Conservation (phyloP, 352 stramenopile genomes). For the Pythium guiyangense region DNA sequence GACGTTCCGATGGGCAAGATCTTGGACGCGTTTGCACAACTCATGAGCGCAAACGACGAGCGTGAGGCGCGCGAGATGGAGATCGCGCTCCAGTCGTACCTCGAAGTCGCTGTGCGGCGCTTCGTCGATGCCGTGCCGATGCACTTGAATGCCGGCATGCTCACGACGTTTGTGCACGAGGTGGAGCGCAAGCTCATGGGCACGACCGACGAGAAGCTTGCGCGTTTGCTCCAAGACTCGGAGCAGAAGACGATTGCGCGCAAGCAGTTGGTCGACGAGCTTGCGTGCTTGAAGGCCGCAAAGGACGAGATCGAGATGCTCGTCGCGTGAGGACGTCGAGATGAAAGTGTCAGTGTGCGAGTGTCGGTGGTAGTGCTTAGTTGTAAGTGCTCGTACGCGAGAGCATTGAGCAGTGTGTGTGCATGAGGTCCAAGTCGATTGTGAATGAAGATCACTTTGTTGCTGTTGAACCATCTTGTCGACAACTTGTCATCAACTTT, state of each 20-base stretch:
- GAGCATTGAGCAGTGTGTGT: too few species aligned
- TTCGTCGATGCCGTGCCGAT: conserved; percentile 36
- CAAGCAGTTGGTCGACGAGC: neutral
- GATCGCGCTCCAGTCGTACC: conserved; percentile 26
- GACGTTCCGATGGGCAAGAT: neutral
- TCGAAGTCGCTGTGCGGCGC: conserved; percentile 25
- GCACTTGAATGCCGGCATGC: conserved; percentile 29
- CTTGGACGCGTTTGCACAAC: conserved; percentile 5
- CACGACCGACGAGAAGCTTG: conserved; percentile 28
- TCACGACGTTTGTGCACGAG: conserved; percentile 25
- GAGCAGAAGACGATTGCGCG: neutral
- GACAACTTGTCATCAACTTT: too few species aligned
- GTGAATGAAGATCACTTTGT: too few species aligned
- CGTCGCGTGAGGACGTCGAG: neutral
- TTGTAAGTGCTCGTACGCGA: too few species aligned
- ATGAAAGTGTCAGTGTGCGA: too few species aligned
- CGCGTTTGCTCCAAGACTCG: conserved; percentile 24
- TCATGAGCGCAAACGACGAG: conserved; percentile 18
- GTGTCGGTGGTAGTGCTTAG: neutral
- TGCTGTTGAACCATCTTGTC: too few species aligned
- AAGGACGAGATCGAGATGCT: neutral
- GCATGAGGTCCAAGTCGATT: too few species aligned
- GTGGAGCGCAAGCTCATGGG: conserved; percentile 28
- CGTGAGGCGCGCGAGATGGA: conserved; percentile 34
- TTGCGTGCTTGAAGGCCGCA: neutral